Conservation (phyloP, 495 filamentous ascomycete species). For the Talaromyces ruber region DNA sequence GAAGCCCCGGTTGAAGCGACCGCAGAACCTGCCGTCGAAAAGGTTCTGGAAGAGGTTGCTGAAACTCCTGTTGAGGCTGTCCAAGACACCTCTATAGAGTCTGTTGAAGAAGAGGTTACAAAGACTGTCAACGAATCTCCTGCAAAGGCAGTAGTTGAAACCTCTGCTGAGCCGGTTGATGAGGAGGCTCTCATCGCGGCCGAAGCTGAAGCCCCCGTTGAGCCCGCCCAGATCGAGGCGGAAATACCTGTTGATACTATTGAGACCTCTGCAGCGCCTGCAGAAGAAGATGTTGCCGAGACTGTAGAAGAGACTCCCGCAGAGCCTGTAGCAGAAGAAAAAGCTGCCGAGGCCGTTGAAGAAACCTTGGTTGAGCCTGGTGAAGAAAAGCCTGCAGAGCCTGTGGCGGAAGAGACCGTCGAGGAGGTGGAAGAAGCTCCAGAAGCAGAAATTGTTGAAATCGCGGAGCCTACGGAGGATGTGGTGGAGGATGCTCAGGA, state of each 20-base stretch:
- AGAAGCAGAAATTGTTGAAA: neutral
- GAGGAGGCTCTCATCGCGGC: too few relatives aligned
- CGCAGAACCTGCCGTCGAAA: slow-evolving; percentile 2
- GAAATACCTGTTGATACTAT: neutral
- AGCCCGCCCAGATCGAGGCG: neutral
- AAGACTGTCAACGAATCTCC: slow-evolving; percentile 6
- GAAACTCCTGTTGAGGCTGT: neutral
- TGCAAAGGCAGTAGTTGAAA: slow-evolving; percentile 7
- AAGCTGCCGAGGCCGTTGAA: slow-evolving; percentile 8
- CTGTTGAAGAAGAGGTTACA: neutral
- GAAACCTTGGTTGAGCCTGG: slow-evolving; percentile 6
- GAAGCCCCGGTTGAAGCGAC: neutral
- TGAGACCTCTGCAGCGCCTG: slow-evolving; percentile 3
- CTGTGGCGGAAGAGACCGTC: neutral
- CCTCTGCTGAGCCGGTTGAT: neutral
- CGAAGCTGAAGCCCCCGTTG: too few relatives aligned
- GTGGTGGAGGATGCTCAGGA: neutral
- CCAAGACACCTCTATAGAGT: neutral
- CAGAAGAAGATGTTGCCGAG: slow-evolving; percentile 4
- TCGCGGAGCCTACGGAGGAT: neutral
- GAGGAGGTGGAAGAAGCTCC: slow-evolving; percentile 8
- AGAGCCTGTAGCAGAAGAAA: slow-evolving; percentile 8
- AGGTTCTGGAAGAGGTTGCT: too few relatives aligned
- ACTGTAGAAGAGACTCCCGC: slow-evolving; percentile 9
- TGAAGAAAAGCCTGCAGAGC: neutral